Evolutionary conservation across 1,284 basidiomycete genomes (phyloP).

Genomic region (Tilletia indica): DNA sequence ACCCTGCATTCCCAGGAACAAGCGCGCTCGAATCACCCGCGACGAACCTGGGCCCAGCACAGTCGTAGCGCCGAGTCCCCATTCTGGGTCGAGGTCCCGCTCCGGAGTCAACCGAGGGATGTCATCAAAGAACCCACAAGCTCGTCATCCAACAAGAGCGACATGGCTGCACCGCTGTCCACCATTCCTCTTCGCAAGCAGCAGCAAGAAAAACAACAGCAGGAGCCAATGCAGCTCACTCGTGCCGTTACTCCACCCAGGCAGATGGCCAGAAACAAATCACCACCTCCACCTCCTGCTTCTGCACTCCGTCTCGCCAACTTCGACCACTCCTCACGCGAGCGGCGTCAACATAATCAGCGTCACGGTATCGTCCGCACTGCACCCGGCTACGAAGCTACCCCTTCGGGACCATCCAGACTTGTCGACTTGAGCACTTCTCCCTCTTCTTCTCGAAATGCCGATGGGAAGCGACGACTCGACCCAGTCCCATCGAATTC

Average conservation of each 20-base stretch:
- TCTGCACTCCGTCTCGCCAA: background rate
- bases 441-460: background rate
- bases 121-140: too few species aligned
- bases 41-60: too few species aligned
- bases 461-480: background rate
- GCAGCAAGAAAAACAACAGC: background rate
- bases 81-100: constrained; percentile 2
- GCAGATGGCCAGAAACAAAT: background rate
- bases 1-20: background rate
- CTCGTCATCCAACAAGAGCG: background rate
- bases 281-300: constrained; percentile 8
- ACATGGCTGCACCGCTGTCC: background rate
- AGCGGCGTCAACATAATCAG: background rate
- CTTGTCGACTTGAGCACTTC: background rate
- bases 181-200: background rate
- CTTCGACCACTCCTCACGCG: background rate
- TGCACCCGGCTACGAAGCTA: background rate
- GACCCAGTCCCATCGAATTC: constrained; percentile 3
- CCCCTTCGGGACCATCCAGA: background rate
- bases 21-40: background rate
- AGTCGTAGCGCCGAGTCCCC: background rate
- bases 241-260: background rate
- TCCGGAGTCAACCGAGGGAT: background rate
- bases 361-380: background rate
- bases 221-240: background rate